Base-by-base conservation (phyloP, 805 yeast species). In the Blastobotrys americana region DNA sequence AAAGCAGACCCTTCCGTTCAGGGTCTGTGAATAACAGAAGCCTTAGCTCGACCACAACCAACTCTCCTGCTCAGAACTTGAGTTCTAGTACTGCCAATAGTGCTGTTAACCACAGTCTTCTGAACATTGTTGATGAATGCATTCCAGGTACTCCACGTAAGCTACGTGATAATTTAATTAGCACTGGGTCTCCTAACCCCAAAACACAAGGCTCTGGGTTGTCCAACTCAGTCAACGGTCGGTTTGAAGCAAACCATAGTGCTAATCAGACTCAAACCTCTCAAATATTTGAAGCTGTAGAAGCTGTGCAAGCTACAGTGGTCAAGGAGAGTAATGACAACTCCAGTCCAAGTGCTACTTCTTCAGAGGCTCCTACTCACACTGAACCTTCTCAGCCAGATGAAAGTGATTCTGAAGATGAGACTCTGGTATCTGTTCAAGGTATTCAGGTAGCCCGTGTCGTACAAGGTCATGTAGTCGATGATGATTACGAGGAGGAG, bases 391-490 rank as follows among this genome's bases (percentile, higher is more conserved):
- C 48, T n/a, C 45, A 42, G 16, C 37, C 40, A 3, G 53, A 44
- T 16, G 52, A 50, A 20, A 49, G 43, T 33, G 53, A 51, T 6
- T 56, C 47, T 18, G 65, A 64, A 17, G 59, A 52, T n/a, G 49
- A 50, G 36, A 55, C 50, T 41, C 39, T 46, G 43, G 45, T 50
- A 31, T 48, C 48, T 15, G 43, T 54, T 17, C 57, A 55, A 16
- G 59, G 55, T 56, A 78, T 93, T 60, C 97, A 89, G 67, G 89
- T 97, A 9, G 98, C 97, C 2, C 77, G 98, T 67, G 82, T 93
- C 37, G 89, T 94, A 41, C 82, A 88, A 61, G 99, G 99, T 42
- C 98, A 94, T 59, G 97, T 93, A 55, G 94, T 93, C 18, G 93
- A 84, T 55, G 96, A 89, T 63, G 87, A 80, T 54, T 80, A 77